Percentiles rank a stretch among this genome's conserved stretches.
Conservation (phyloP, 148 eudicot genomes). For the Fagopyrum esculentum region DNA sequence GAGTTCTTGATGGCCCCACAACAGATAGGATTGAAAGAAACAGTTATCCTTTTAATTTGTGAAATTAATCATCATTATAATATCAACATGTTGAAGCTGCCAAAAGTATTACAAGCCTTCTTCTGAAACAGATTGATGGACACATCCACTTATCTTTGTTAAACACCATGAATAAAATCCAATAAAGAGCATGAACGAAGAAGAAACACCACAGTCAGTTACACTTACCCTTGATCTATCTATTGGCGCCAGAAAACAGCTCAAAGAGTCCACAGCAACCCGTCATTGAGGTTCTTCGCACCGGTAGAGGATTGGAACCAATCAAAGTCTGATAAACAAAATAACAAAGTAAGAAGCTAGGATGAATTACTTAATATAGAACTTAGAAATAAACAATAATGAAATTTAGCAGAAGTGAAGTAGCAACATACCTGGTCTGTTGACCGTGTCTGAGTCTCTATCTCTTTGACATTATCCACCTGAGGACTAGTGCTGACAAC, state of each 20-base stretch:
- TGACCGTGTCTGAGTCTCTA: conserved; percentile 31
- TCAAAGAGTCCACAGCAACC: conserved; percentile 85
- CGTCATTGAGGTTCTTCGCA: conserved; percentile 51
- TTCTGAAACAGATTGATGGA: not conserved
- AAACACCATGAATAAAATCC: not conserved
- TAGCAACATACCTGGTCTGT: conserved; percentile 35
- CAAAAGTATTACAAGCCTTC: not conserved
- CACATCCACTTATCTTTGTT: not conserved
- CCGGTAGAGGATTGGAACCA: conserved; percentile 34
- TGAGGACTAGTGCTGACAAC: conserved; percentile 19
- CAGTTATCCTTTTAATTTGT: not conserved
- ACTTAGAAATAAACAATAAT: not conserved
- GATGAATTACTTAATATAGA: not conserved
- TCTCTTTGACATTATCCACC: conserved; percentile 27
- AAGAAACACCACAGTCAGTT: not conserved
- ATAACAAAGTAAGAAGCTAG: conserved; percentile 9
- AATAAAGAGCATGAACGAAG: not conserved
- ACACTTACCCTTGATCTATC: conserved; percentile 38
- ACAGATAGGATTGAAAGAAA: not conserved
- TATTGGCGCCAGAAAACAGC: conserved; percentile 44
- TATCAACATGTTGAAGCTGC: not conserved
- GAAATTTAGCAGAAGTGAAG: not conserved
- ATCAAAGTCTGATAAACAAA: conserved; percentile 41
- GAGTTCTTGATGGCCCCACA: not conserved
- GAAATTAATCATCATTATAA: not conserved